Conservation (phyloP, 768 basidiomycete genomes). For the Trametes punicea region DNA sequence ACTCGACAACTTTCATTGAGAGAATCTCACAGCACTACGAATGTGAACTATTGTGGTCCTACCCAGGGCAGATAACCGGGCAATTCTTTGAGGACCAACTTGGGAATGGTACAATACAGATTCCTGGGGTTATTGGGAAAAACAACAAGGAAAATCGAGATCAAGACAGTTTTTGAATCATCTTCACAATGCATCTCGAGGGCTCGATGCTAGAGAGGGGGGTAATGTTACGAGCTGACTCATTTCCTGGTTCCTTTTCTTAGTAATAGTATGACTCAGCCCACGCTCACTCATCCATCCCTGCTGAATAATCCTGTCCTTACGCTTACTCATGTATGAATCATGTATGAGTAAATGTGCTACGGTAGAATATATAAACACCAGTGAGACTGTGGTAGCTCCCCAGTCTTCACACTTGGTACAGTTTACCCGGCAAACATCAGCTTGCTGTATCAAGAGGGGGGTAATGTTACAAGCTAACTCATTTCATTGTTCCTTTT, state of each 20-base stretch:
- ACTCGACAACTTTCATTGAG: conserved; percentile 7
- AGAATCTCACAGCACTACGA: conserved; percentile 9
- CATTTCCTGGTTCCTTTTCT: neutral
- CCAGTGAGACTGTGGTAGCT: no score
- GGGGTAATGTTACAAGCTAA: no score
- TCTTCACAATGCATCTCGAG: neutral
- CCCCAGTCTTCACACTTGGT: neutral
- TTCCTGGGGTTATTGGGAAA: neutral
- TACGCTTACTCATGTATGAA: no score
- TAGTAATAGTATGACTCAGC: no score
- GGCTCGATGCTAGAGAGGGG: conserved; percentile 3
- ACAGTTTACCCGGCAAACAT: no score
- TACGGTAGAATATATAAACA: no score
- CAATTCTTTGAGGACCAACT: neutral
- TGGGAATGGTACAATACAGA: neutral
- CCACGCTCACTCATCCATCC: no score
- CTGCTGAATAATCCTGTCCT: no score
- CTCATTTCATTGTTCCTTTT: no score
- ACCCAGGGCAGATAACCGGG: neutral
- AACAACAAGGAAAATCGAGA: no score
- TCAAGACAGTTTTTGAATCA: neutral
- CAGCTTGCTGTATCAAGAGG: no score
- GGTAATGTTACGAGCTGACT: conserved; percentile 2
- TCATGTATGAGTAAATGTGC: no score
- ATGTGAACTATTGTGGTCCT: conserved; percentile 5